A percentile compares a stretch with the other conserved stretches of the same genome.
These are phyloP conservation scores for Stemphylium beticola DNA, from an alignment of 2,329 filamentous ascomycete genomes.

Conservation along the genomic window DNA sequence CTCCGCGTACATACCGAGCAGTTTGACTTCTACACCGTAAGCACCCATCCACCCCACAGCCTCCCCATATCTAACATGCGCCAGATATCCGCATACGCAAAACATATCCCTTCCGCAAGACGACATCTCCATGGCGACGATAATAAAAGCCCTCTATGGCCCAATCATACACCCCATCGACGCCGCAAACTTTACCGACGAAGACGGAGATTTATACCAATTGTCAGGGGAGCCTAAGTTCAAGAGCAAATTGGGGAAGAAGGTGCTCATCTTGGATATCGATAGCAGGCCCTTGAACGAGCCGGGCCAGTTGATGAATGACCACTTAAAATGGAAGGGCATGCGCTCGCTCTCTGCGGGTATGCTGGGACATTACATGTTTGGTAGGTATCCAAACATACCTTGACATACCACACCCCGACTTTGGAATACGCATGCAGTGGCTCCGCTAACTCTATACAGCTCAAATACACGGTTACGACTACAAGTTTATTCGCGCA, in stretches of 20 bases:
- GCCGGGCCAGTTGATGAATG: slow-evolving; percentile 45
- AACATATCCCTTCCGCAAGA: slow-evolving; percentile 35
- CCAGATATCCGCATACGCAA: slow-evolving; percentile 33
- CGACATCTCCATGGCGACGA: slow-evolving; percentile 44
- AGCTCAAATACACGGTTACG: slow-evolving; percentile 58
- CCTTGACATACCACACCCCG: neutral
- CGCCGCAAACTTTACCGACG: slow-evolving; percentile 47
- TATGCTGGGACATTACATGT: slow-evolving; percentile 50
- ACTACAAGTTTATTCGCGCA: slow-evolving; percentile 57
- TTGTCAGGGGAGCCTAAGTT: slow-evolving; percentile 41
- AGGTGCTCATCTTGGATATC: slow-evolving; percentile 47
- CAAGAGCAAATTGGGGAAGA: slow-evolving; percentile 46
- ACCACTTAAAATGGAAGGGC: slow-evolving; percentile 46
- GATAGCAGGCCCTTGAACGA: slow-evolving; percentile 46
- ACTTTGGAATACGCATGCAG: neutral
- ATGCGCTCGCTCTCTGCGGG: slow-evolving; percentile 47
- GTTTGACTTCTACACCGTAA: slow-evolving; percentile 31
- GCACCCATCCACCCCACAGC: neutral
- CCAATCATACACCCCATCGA: slow-evolving; percentile 46
- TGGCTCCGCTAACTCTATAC: slow-evolving; percentile 18
- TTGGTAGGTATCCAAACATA: slow-evolving; percentile 27
- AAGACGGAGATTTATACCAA: slow-evolving; percentile 44
- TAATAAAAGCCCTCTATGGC: slow-evolving; percentile 47
- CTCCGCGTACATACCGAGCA: slow-evolving; percentile 29
- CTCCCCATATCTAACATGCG: slow-evolving; percentile 4